Conservation (phyloP, 202 grass and related monocot species). For the Bolboschoenoplectus hybrid region DNA sequence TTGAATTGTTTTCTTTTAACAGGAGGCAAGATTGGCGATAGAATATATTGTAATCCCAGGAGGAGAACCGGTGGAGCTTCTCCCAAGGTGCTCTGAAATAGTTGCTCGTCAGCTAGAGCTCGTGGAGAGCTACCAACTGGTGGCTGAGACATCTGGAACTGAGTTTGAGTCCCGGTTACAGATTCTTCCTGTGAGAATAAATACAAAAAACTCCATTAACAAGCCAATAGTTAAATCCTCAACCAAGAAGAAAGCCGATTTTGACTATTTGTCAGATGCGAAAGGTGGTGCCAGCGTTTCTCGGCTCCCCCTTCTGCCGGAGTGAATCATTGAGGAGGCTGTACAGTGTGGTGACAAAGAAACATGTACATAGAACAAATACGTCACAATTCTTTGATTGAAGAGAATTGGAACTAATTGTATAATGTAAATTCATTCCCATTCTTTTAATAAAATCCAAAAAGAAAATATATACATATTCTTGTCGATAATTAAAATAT, state of each 20-base stretch:
- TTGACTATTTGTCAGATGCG: constrained; percentile 56
- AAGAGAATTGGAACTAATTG: constrained; percentile 38
- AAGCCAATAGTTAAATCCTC: constrained; percentile 4
- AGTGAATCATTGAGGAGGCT: constrained; percentile 47
- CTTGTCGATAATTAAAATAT: neutral
- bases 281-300: constrained; percentile 66
- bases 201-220: constrained; percentile 60
- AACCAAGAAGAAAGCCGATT: constrained; percentile 47
- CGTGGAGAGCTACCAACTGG: constrained; percentile 92
- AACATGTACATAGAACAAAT: constrained; percentile 34
- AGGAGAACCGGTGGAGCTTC: constrained; percentile 85
- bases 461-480: neutral
- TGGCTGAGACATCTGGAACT: constrained; percentile 83
- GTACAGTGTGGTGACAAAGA: constrained; percentile 36
- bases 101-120: constrained; percentile 95
- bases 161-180: constrained; percentile 87
- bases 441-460: constrained; percentile 58
- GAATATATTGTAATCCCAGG: constrained; percentile 97
- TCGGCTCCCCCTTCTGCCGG: constrained; percentile 63
- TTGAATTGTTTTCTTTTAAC: constrained; percentile 31
- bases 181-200: constrained; percentile 90
- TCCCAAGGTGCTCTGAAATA: constrained; percentile 93
- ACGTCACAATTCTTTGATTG: constrained; percentile 42
- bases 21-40: constrained; percentile 91
- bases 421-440: constrained; percentile 59